Conservation (phyloP, 1,284 basidiomycete genomes). For the Moniliella sp. region DNA sequence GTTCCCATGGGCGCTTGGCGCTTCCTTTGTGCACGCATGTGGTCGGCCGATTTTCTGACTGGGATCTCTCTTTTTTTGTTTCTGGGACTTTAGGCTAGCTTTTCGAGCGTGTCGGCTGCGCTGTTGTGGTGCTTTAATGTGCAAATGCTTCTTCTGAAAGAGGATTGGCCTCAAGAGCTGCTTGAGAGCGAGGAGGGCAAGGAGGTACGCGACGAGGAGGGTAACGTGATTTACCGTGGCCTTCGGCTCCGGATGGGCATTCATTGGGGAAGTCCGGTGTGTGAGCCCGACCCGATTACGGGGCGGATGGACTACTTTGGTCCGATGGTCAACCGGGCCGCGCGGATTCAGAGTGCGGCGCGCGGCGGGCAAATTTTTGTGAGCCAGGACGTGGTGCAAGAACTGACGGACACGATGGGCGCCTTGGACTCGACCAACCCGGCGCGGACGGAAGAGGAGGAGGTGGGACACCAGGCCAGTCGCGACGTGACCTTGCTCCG, state of each 20-base stretch:
- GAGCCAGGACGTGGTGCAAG: slow-evolving; percentile 53
- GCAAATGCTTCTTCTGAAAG: slow-evolving; percentile 59
- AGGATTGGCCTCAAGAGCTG: slow-evolving; percentile 81
- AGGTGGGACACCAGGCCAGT: slow-evolving; percentile 19
- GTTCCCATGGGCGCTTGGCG: too few relatives aligned
- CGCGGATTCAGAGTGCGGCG: slow-evolving; percentile 62
- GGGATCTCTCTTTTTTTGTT: too few relatives aligned
- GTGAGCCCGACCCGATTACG: slow-evolving; percentile 80
- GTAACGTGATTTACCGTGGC: slow-evolving; percentile 59
- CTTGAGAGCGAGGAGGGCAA: slow-evolving; percentile 78
- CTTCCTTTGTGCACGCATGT: too few relatives aligned
- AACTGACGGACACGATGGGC: slow-evolving; percentile 17
- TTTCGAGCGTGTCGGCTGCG: slow-evolving; percentile 66
- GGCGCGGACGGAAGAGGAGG: slow-evolving; percentile 1
- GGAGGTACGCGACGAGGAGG: slow-evolving; percentile 50
- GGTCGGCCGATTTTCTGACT: too few relatives aligned
- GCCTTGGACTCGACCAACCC: slow-evolving; percentile 8
- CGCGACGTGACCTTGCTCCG: slow-evolving; percentile 48
- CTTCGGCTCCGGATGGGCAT: slow-evolving; percentile 92
- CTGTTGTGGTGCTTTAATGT: slow-evolving; percentile 77
- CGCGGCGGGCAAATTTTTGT: slow-evolving; percentile 86
- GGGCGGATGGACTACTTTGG: slow-evolving; percentile 61
- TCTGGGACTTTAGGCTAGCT: too few relatives aligned
- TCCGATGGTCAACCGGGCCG: slow-evolving; percentile 41
- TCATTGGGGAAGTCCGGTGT: slow-evolving; percentile 73